Base-by-base conservation (phyloP, 495 filamentous ascomycete genomes). In the Talaromyces nanjingensis region DNA sequence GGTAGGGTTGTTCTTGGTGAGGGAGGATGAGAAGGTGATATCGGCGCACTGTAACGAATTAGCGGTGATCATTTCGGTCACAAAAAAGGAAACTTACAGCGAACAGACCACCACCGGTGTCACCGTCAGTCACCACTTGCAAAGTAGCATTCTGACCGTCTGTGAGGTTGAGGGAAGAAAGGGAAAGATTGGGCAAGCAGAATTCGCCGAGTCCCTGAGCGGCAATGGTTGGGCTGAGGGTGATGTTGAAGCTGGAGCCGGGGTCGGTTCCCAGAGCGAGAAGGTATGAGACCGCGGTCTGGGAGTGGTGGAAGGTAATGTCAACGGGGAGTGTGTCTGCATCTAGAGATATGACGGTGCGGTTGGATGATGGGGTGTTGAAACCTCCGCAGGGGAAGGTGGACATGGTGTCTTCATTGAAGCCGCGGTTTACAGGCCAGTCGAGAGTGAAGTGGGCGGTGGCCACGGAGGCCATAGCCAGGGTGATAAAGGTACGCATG, bases 71-170 rank as follows among this genome's bases (percentile, higher is more conserved):
- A 14, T 53, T 33, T 20, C 20, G 34, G 11, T 66, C 45, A 18
- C 34, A 18, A 29, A 20, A 54, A 6, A 31, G 37, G 8, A 31
- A 60, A 60, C 79, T 66, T 73, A 85, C 82, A 65, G 83, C 80
- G 69, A 86, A 85, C 1, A 85, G 69, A 47, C 84, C 84, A 31
- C 81, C 82, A 20, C 68, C 67, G n/a, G 74, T 74, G 66, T 84
- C 79, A 18, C 79, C 78, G 56, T 75, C 83, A 9, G 77, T 83
- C 22, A 85, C 75, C 60, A 88, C 85, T 74, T 87, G 86, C 56
- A 88, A 80, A 0, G 86, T 88, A n/a, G 83, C 86, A 59, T 86
- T 84, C 67, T 78, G 76, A 0, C 84, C 84, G 29, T 80, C 73
- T n/a, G 72, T 76, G 31, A 76, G 57, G 22, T 71, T 68, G 12